Evolutionary conservation across 441 rosid genomes (phyloP), one percentile per base, ranked within the genome.

Genomic region (Metrosideros polymorpha): DNA sequence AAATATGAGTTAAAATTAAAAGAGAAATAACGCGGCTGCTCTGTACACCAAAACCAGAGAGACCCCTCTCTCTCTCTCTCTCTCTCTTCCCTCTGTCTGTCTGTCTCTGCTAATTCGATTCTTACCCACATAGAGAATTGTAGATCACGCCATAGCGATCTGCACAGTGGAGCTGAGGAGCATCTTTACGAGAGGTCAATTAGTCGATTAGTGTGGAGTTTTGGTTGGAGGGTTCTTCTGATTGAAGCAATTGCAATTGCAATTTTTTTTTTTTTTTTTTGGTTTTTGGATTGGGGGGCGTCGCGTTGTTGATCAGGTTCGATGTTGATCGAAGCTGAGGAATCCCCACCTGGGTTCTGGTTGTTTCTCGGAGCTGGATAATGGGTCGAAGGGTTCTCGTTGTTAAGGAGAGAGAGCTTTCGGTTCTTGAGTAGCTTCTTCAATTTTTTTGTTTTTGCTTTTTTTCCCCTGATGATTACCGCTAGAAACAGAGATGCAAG

Each of bases 401-500:
- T 86, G 87, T 84, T 86, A 87, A 86, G 90, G 86, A 82, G 89
- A 56, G 85, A 85, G 51, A 77, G 86, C 32, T 85, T 32, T 90
- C 85, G 83, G 29, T 75, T 71, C 57, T 66, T 54, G 83, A 77
- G 61, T 35, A 76, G 51, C 61, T 61, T 50, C 75, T 43, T 85
- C 42, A 9, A 49, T 77, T 83, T 79, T 50, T 18, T 52, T 83
- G 43, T 52, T 18, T 56, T 42, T 24, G 47, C 50, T 25, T 84
- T 91, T 90, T 39, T 24, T 8, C 79, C 79, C 27, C 14, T 89
- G 91, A 94, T 96, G 95, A 93, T 93, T 92, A 91, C 93, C 56
- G 89, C 92, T 88, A 93, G 95, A 77, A 92, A 91, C 82, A 92
- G 92, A 29, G 95, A 94, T 93, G 97, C 91, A 79, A 91, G 95